phyloP scores from a whole-genome alignment of 2,329 filamentous ascomycete species.

The Stemphylium vesicarium region DNA sequence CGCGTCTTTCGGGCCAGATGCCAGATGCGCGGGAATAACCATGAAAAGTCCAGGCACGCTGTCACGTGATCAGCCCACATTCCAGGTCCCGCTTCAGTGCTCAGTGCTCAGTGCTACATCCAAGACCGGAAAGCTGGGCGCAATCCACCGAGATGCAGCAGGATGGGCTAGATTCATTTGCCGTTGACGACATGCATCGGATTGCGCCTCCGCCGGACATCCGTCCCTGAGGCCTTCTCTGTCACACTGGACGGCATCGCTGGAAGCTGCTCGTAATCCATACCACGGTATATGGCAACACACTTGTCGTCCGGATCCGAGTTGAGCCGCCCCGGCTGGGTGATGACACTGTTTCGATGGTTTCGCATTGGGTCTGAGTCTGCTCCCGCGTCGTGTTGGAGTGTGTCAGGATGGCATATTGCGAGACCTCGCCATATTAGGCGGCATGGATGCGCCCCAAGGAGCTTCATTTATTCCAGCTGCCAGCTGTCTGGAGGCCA shows the following conservation, averaged over 20 bases:
- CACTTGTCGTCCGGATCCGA: neutral
- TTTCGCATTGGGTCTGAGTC: conserved; percentile 12
- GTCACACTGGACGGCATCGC: neutral
- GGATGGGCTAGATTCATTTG: conserved; percentile 3
- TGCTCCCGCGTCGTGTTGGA: neutral
- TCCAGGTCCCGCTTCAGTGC: no score
- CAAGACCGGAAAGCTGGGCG: neutral
- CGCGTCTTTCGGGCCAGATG: conserved; percentile 10
- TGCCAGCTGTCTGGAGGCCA: neutral
- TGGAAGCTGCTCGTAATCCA: neutral
- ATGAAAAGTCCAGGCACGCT: conserved; percentile 12
- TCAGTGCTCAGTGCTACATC: neutral
- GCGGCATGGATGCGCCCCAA: conserved; percentile 4
- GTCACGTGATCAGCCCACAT: conserved; percentile 18
- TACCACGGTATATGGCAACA: neutral
- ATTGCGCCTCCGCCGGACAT: conserved; percentile 24
- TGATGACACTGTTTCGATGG: conserved; percentile 1
- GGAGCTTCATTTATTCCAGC: neutral
- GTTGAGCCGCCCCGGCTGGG: no score
- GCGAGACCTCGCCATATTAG: conserved; percentile 1
- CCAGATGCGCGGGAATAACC: neutral
- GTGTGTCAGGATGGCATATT: conserved; percentile 4
- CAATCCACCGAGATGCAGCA: neutral
- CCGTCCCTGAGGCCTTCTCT: conserved; percentile 11
- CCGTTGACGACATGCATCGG: conserved; percentile 25